Evolutionary conservation across 495 filamentous ascomycete genomes (phyloP), one percentile per base, ranked within the genome.

Genomic region (Filosporella fistucella): DNA sequence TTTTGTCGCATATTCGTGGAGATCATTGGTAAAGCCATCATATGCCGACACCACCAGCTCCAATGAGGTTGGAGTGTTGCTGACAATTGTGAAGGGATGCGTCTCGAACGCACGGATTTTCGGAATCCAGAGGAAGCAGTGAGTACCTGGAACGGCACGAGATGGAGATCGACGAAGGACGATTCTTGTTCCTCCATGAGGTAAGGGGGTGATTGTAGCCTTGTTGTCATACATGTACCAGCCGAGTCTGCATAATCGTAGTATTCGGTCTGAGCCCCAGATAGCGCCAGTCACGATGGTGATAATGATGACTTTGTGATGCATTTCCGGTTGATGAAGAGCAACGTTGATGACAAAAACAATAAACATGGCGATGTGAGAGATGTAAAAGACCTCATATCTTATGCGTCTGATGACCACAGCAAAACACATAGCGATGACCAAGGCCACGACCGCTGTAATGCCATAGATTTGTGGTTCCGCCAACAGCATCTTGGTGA

Each of bases 31-130:
- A 57, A 80, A 82, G 0, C 77, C 80, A 38, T 78, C 70, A 56
- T 78, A 69, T 12, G 69, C 63, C 26, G 71, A 70, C 51, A 80
- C 65, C 6, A 81, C 65, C 20, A 82, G 75, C 56, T 82, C 78
- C 30, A 76, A 56, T 6, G 45, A 49, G 18, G 18, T n/a, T 5
- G 55, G 56, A 9, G 60, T 50, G 12, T 59, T 64, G n/a, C 64
- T 65, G 20, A 79, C 68, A 45, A 82, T 74, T n/a, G 78, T 82
- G 45, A 84, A 82, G 0, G 78, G 80, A 56, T 84, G 80, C 2
- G 75, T 77, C 54, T 83, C 74, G 21, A 78, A 63, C 13, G 63
- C 52, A 26, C 75, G 70, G 24, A 83, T 71, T n/a, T 66, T 64
- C 0, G 77, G 80, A 8, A 82, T 71, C 71, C 72, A 82, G 28